phyloP scores from a whole-genome alignment of 169 alveolate genomes.

The Cryptosporidium sp. region DNA sequence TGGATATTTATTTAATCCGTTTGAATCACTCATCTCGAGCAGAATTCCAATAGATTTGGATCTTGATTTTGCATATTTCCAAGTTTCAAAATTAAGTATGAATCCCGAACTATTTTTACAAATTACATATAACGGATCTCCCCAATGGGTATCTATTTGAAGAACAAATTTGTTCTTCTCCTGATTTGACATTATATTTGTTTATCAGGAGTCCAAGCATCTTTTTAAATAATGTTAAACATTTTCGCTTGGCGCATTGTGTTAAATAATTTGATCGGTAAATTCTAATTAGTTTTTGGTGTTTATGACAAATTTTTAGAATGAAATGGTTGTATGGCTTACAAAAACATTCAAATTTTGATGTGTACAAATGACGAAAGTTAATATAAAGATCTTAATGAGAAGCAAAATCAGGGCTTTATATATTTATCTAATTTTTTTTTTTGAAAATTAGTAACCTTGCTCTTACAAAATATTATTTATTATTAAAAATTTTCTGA shows the following conservation, averaged over 20 bases:
- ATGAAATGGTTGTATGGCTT: too few species aligned
- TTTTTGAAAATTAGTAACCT: too few species aligned
- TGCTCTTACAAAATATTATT: too few species aligned
- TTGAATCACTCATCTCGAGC: not conserved
- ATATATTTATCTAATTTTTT: too few species aligned
- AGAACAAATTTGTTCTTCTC: not conserved
- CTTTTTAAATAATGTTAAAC: not conserved
- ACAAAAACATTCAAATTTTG: too few species aligned
- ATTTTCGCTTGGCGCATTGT: not conserved
- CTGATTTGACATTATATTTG: not conserved
- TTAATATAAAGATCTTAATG: not conserved
- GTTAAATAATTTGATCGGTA: not conserved
- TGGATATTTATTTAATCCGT: not conserved
- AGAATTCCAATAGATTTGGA: slow-evolving; percentile 49
- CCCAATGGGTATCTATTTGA: slow-evolving; percentile 54
- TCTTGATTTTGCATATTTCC: slow-evolving; percentile 45
- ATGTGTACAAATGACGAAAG: too few species aligned
- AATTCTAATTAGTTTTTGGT: not conserved
- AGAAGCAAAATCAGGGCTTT: too few species aligned
- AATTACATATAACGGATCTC: slow-evolving; percentile 39
- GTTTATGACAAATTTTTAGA: too few species aligned
- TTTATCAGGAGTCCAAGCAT: not conserved
- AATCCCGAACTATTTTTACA: not conserved
- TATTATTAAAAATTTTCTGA: too few species aligned
- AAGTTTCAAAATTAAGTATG: slow-evolving; percentile 10